phyloP scores from a whole-genome alignment of 495 filamentous ascomycete species.

The Penicillium alfredii region DNA sequence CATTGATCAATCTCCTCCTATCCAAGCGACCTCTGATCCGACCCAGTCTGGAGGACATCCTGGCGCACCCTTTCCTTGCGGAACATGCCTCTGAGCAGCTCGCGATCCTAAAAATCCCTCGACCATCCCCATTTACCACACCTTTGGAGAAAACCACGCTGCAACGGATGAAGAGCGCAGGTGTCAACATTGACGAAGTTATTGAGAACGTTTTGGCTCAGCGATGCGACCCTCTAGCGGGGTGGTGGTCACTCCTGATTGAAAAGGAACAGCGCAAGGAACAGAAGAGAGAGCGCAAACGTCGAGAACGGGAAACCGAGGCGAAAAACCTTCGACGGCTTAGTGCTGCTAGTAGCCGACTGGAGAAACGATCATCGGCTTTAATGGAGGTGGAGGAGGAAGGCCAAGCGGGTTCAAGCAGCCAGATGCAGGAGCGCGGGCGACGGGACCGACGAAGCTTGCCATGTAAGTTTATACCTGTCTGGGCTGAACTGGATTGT shows the following conservation, averaged over 20 bases:
- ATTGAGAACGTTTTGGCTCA: slow-evolving; percentile 91
- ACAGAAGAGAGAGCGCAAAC: slow-evolving; percentile 71
- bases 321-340: slow-evolving; percentile 73
- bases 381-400: slow-evolving; percentile 72
- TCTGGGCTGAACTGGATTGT: too few relatives aligned
- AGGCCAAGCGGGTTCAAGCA: slow-evolving; percentile 34
- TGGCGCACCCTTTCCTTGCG: slow-evolving; percentile 81
- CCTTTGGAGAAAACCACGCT: slow-evolving; percentile 84
- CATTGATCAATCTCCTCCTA: slow-evolving; percentile 68
- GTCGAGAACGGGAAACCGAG: slow-evolving; percentile 77
- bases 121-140: slow-evolving; percentile 80
- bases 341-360: slow-evolving; percentile 76
- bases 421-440: slow-evolving; percentile 37
- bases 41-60: slow-evolving; percentile 79
- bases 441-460: slow-evolving; percentile 53
- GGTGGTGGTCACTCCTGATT: slow-evolving; percentile 93
- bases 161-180: slow-evolving; percentile 90
- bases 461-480: too few relatives aligned
- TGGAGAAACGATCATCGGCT: slow-evolving; percentile 71
- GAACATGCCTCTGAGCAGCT: slow-evolving; percentile 87
- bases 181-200: slow-evolving; percentile 88
- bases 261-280: slow-evolving; percentile 96
- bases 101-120: slow-evolving; percentile 79
- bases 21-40: slow-evolving; percentile 84
- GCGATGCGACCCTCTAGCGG: slow-evolving; percentile 80